Percentiles rank a stretch among this genome's conserved stretches.
phyloP scores from a whole-genome alignment of 169 alveolate genomes.

The Plasmodium knowlesi region DNA sequence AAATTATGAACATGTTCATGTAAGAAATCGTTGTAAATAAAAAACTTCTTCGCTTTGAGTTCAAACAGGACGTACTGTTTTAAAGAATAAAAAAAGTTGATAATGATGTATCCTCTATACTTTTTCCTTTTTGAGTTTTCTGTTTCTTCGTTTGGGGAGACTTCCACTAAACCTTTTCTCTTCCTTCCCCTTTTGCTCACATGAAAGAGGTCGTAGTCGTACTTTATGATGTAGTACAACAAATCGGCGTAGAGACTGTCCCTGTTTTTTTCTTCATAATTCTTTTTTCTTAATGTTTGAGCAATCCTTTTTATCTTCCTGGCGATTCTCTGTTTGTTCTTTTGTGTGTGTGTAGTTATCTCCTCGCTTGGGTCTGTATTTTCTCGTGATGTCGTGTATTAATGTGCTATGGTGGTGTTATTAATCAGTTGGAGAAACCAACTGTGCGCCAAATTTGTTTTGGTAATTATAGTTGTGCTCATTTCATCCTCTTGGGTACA shows the following conservation, averaged over 20 bases:
- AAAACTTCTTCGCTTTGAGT: slow-evolving; percentile 9
- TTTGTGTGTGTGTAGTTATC: neutral
- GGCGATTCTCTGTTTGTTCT: neutral
- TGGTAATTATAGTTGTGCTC: neutral
- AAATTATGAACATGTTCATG: slow-evolving; percentile 2
- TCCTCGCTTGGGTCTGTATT: neutral
- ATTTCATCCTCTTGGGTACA: neutral
- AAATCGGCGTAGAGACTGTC: slow-evolving; percentile 30
- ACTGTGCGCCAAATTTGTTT: neutral
- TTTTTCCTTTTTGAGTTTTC: neutral
- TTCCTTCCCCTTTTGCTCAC: neutral
- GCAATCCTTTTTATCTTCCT: slow-evolving; percentile 23
- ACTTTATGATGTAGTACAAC: slow-evolving; percentile 37
- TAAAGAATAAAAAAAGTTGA: slow-evolving; percentile 46
- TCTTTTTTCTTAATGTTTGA: slow-evolving; percentile 4
- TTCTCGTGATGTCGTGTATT: neutral
- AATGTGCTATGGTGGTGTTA: no score
- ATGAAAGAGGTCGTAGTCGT: slow-evolving; percentile 45
- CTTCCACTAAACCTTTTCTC: neutral
- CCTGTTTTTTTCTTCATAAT: neutral
- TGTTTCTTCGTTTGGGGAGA: neutral
- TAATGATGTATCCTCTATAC: slow-evolving; percentile 47
- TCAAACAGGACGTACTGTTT: slow-evolving; percentile 55
- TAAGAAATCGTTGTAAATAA: slow-evolving; percentile 20
- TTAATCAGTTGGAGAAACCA: neutral